A percentile compares a stretch with the other conserved stretches of the same genome.
Evolutionary conservation across 2,329 filamentous ascomycete species (phyloP).

Genomic region (Penicillium janthinellum): DNA sequence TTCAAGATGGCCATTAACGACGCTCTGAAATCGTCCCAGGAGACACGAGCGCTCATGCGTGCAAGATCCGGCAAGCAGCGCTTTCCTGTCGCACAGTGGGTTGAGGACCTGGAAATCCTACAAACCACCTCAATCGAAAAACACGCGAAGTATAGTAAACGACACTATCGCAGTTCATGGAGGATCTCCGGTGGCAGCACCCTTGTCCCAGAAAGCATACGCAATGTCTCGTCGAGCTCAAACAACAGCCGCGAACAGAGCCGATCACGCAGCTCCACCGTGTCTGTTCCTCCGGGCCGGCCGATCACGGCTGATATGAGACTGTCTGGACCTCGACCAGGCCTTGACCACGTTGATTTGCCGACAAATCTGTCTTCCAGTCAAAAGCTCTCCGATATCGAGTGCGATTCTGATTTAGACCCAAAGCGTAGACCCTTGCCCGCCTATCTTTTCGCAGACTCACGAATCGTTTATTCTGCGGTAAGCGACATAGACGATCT

Average conservation of each 20-base stretch:
- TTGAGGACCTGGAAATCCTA: conserved; percentile 64
- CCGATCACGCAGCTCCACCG: conserved; percentile 1
- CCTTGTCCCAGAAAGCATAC: conserved; percentile 1
- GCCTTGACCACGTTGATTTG: background rate
- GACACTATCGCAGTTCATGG: conserved; percentile 25
- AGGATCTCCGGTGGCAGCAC: conserved; percentile 1
- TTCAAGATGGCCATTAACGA: conserved; percentile 67
- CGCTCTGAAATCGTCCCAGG: conserved; percentile 56
- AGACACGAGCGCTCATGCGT: conserved; percentile 63
- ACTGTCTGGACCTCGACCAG: conserved; percentile 5
- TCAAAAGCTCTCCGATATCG: background rate
- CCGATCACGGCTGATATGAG: conserved; percentile 3
- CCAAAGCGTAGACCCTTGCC: background rate
- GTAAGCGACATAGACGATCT: conserved; percentile 7
- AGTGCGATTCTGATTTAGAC: background rate
- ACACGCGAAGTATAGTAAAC: conserved; percentile 48
- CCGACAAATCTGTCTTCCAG: background rate
- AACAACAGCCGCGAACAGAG: conserved; percentile 8
- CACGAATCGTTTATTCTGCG: conserved; percentile 7
- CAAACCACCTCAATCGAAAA: conserved; percentile 62
- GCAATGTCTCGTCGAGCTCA: conserved; percentile 6
- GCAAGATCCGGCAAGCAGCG: conserved; percentile 65
- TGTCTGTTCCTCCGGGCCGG: conserved; percentile 2
- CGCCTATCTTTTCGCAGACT: background rate
- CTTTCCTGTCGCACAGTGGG: conserved; percentile 69